Evolutionary conservation across 202 grass and related monocot genomes (phyloP).

Genomic region (Dendrocalamus latiflorus): DNA sequence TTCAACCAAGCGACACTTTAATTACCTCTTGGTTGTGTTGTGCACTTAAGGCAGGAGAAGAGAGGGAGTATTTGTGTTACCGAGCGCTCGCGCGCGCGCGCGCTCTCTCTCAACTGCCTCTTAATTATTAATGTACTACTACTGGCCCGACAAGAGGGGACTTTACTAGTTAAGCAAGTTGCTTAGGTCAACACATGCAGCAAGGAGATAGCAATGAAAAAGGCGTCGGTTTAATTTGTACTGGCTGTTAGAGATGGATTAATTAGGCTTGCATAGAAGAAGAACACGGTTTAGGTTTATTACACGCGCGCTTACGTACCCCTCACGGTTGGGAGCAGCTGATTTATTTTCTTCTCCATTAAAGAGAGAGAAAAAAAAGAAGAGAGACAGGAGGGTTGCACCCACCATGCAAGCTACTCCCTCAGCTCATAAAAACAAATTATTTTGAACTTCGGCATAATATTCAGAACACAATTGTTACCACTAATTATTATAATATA

Average conservation of each 20-base stretch:
- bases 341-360: constrained; percentile 20
- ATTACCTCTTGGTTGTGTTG: neutral
- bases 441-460: no score
- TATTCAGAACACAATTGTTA: no score
- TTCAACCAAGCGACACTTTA: no score
- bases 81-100: no score
- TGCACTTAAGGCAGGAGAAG: neutral
- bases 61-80: neutral
- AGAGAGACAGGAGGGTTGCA: neutral
- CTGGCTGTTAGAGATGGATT: constrained; percentile 19
- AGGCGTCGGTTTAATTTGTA: neutral
- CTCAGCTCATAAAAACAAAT: no score
- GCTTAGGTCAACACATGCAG: constrained; percentile 31
- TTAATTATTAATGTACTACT: constrained; percentile 3
- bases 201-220: constrained; percentile 4
- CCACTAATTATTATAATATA: no score
- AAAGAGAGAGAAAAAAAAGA: no score
- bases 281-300: neutral
- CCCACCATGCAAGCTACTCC: neutral
- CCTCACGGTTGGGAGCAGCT: neutral
- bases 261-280: constrained; percentile 27
- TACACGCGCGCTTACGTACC: neutral
- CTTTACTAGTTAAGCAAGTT: neutral
- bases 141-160: neutral
- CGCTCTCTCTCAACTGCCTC: neutral